Evolutionary conservation across 495 filamentous ascomycete species (phyloP).

Genomic region (Thermothielavioides terrestris): DNA sequence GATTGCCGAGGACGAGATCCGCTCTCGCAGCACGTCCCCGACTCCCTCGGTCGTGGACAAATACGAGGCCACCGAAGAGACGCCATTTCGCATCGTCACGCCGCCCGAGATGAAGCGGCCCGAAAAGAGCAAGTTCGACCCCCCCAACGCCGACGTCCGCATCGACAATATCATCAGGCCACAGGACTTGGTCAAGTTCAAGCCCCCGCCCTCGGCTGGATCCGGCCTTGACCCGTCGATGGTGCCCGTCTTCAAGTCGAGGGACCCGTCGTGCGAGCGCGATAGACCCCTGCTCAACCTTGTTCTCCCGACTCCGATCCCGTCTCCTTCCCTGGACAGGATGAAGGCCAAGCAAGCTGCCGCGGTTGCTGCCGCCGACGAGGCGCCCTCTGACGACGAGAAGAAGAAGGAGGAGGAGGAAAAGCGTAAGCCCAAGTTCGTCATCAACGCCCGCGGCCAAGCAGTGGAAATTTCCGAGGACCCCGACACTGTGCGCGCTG

Average conservation of each 20-base stretch:
- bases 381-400: neutral
- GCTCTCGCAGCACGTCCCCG: slow-evolving; percentile 36
- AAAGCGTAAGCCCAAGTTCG: slow-evolving; percentile 8
- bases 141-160: slow-evolving; percentile 47
- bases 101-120: slow-evolving; percentile 42
- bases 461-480: slow-evolving; percentile 21
- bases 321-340: slow-evolving; percentile 36
- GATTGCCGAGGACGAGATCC: slow-evolving; percentile 39
- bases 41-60: slow-evolving; percentile 43
- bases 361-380: slow-evolving; percentile 4
- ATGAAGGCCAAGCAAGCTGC: slow-evolving; percentile 13
- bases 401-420: slow-evolving; percentile 11
- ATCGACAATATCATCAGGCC: slow-evolving; percentile 43
- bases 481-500: slow-evolving; percentile 47
- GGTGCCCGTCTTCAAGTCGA: slow-evolving; percentile 30
- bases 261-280: slow-evolving; percentile 41
- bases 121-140: slow-evolving; percentile 40
- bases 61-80: slow-evolving; percentile 31
- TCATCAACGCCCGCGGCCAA: slow-evolving; percentile 14
- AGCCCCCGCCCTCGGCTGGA: neutral
- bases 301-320: slow-evolving; percentile 42
- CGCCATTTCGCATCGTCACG: slow-evolving; percentile 33
- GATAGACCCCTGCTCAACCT: slow-evolving; percentile 45
- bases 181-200: slow-evolving; percentile 25
- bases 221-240: neutral